Conservation (phyloP, 352 stramenopile species). For the Plasmopara viticola region DNA sequence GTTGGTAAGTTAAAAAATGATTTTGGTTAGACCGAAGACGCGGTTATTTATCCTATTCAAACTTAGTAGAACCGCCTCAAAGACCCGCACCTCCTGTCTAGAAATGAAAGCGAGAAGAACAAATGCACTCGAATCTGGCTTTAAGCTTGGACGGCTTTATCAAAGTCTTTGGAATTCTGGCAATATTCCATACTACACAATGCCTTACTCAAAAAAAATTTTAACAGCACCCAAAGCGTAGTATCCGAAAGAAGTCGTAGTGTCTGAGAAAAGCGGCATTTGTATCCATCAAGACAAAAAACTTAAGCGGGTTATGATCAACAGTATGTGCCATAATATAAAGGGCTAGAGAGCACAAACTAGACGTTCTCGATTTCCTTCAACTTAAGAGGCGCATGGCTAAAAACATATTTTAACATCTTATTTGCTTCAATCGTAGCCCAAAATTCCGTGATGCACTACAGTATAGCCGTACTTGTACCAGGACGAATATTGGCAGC, state of each 20-base stretch:
- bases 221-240: neutral
- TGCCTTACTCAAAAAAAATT: neutral
- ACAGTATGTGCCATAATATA: slow-evolving; percentile 5
- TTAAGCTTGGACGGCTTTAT: neutral
- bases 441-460: neutral
- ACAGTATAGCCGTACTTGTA: neutral
- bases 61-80: neutral
- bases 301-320: slow-evolving; percentile 3
- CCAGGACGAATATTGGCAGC: neutral
- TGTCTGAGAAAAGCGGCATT: slow-evolving; percentile 1
- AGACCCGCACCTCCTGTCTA: neutral
- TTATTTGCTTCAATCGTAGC: neutral
- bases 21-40: neutral
- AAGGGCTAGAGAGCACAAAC: too few relatives aligned
- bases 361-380: too few relatives aligned
- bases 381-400: neutral
- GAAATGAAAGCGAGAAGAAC: neutral
- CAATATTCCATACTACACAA: neutral
- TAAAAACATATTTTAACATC: neutral
- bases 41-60: neutral
- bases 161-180: neutral
- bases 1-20: neutral
- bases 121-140: neutral
- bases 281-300: neutral
- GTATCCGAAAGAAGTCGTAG: neutral